Base-by-base conservation (phyloP, 139 green algal species). In the Penium margaritaceum region DNA sequence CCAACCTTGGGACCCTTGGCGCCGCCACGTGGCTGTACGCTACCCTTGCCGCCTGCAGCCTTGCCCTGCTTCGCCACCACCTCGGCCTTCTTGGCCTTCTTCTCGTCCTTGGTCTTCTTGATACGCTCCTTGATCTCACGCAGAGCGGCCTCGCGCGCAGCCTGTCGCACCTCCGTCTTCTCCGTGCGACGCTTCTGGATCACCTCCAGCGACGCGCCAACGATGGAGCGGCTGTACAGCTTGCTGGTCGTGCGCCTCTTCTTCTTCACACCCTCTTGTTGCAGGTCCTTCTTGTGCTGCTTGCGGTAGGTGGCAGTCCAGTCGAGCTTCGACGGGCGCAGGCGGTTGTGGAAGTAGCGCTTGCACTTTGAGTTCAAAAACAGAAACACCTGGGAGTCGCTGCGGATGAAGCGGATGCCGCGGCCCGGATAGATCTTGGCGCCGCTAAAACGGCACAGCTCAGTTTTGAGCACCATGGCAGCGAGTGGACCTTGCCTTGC, bases 311-410 rank as follows among this genome's bases (percentile, higher is more conserved):
- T 79, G 12, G 74, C 80, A 33, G 94, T 98, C 94, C 94, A 99
- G 41, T 89, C 89, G 51, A 99, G 86, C 89, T 98, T 99, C 46
- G 91, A 89, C n/a, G 94, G 90, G 44, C 91, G 84, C 78, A 95
- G 87, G 46, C 90, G 85, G 81, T 96, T 90, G 84, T 93, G 84
- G 86, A 90, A 97, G 78, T 96, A 79, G 30, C 72, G 83, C 83
- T 90, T 92, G 82, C 83, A 89, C 87, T 99, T 99, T 76, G 88
- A 88, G 86, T 91, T 96, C 36, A 97, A 77, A 86, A 98, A 98
- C 70, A 96, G 82, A 77, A 91, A 99, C 76, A 95, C 85, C 86
- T 92, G 87, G 68, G 89, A 89, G 77, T 98, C 94, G 3, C 74
- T 84, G 35, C 92, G 86, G 70, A 97, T 88, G 81, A 91, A 97